Percentiles rank a stretch among this genome's conserved stretches.
Conservation (phyloP, 176 grass and related monocot species). For the Raddia guianensis region DNA sequence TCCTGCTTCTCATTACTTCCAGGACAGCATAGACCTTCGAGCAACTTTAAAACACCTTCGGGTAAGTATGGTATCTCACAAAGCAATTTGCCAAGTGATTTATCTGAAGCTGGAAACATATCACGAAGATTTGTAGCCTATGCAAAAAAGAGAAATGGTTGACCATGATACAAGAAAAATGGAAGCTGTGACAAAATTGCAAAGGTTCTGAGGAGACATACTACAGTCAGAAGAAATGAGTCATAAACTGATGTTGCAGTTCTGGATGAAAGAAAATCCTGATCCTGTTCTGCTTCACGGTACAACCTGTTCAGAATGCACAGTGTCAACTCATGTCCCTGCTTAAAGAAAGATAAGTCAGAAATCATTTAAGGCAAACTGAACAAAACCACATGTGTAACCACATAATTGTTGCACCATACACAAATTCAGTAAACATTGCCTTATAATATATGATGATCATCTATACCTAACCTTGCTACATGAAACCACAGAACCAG, state of each 20-base stretch:
- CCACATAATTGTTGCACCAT: constrained; percentile 12
- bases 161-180: constrained; percentile 35
- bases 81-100: constrained; percentile 89
- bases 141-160: constrained; percentile 37
- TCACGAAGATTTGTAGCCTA: constrained; percentile 83
- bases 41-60: constrained; percentile 73
- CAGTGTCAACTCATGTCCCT: constrained; percentile 97
- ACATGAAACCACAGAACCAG: constrained; percentile 22
- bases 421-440: neutral
- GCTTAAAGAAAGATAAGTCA: constrained; percentile 58
- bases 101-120: constrained; percentile 90
- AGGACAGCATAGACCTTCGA: constrained; percentile 88
- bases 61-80: constrained; percentile 89
- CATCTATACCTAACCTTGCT: constrained; percentile 11
- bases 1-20: constrained; percentile 78
- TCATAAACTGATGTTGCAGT: constrained; percentile 98
- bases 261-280: constrained; percentile 95
- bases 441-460: constrained; percentile 30
- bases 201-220: constrained; percentile 41
- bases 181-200: constrained; percentile 15
- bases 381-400: constrained; percentile 26
- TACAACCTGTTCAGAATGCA: constrained; percentile 93
- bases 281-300: constrained; percentile 88
- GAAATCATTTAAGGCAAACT: constrained; percentile 38
- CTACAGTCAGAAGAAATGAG: constrained; percentile 83